Evolutionary conservation across 225 moss, liverwort and hornwort genomes (phyloP).

Genomic region (Neckera pumila): DNA sequence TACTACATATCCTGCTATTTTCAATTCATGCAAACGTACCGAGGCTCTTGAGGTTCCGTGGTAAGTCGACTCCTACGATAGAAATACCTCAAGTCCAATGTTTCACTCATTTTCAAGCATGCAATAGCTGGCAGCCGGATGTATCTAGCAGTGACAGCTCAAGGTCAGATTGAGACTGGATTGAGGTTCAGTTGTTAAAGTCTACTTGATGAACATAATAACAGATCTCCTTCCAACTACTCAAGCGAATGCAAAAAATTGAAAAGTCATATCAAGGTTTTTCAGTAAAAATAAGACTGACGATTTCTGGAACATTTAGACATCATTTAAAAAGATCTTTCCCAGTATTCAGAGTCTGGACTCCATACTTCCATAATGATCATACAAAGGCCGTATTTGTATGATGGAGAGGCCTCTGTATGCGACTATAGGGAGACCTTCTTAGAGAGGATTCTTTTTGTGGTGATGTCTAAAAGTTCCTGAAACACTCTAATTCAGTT

Average conservation of each 20-base stretch:
- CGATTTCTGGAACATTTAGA: neutral
- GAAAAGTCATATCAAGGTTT: neutral
- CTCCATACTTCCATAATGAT: neutral
- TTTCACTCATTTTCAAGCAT: conserved; percentile 19
- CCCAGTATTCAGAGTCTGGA: neutral
- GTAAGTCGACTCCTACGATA: neutral
- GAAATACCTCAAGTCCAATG: conserved; percentile 22
- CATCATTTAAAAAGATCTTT: neutral
- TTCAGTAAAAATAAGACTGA: neutral
- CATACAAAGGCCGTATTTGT: neutral
- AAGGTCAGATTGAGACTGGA: neutral
- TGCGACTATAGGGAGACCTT: neutral
- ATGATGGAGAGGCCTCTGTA: neutral
- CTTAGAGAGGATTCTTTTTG: neutral
- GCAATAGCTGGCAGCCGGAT: conserved; percentile 2
- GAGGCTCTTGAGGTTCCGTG: conserved; percentile 9
- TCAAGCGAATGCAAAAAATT: neutral
- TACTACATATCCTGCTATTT: neutral
- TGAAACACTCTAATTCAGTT: neutral
- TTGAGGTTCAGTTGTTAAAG: neutral
- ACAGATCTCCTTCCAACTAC: neutral
- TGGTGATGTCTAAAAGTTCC: neutral
- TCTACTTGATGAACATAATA: neutral
- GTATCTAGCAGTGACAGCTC: neutral
- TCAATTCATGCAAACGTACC: neutral